phyloP scores from a whole-genome alignment of 305 asterid genomes.

The Fraxinus greggii region DNA sequence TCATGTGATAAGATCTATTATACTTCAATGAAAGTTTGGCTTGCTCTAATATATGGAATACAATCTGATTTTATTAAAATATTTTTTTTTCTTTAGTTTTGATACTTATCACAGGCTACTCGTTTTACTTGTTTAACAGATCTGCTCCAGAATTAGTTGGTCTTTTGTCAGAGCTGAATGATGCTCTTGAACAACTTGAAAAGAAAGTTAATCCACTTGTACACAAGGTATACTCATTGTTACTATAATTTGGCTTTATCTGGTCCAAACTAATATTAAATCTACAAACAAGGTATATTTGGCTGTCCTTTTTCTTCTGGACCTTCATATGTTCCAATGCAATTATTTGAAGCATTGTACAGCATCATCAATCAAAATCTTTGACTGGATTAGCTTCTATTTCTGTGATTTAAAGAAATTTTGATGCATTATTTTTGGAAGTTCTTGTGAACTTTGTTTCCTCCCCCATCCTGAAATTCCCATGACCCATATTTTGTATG shows the following conservation, averaged over 20 bases:
- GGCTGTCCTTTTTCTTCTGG: background rate
- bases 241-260: background rate
- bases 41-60: background rate
- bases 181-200: constrained; percentile 69
- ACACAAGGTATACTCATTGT: constrained; percentile 50
- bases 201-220: constrained; percentile 76
- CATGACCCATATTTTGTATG: constrained; percentile 8
- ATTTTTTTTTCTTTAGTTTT: background rate
- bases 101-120: constrained; percentile 19
- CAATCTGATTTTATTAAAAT: background rate
- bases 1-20: constrained; percentile 11
- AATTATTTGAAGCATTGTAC: background rate
- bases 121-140: constrained; percentile 47
- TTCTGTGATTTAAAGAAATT: background rate
- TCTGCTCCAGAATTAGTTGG: constrained; percentile 94
- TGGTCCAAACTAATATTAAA: background rate
- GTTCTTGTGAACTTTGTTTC: constrained; percentile 1
- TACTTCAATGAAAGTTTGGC: constrained; percentile 9
- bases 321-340: background rate
- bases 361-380: background rate
- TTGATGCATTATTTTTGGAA: background rate
- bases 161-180: constrained; percentile 80
- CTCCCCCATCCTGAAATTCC: background rate
- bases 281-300: constrained; percentile 8
- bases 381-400: constrained; percentile 4